Percentiles rank a stretch among this genome's conserved stretches.
These are phyloP conservation scores for Coprinopsis sp. DNA, from an alignment of 768 basidiomycete genomes.

Conservation along the genomic window DNA sequence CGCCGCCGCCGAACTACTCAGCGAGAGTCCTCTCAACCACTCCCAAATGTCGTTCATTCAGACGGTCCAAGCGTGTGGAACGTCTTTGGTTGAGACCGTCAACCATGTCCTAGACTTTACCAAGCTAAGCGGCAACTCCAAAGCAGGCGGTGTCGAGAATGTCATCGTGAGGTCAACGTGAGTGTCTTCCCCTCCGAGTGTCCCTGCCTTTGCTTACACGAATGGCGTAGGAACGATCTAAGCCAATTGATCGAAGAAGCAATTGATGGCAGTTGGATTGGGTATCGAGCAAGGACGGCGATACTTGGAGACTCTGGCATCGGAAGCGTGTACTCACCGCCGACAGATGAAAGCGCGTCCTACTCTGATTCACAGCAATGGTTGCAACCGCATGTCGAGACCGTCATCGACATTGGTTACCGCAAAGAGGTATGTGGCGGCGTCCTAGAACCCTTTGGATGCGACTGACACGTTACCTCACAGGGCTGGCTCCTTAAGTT, in stretches of 20 bases:
- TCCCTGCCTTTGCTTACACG: constrained; percentile 5
- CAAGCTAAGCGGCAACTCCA: constrained; percentile 84
- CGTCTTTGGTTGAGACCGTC: constrained; percentile 93
- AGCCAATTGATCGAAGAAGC: constrained; percentile 85
- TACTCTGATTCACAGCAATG: constrained; percentile 20
- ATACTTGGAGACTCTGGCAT: constrained; percentile 71
- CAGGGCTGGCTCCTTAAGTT: constrained; percentile 86
- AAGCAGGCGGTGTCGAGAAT: constrained; percentile 73
- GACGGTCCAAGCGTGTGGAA: constrained; percentile 92
- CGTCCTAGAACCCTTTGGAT: not conserved
- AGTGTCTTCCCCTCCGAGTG: constrained; percentile 20
- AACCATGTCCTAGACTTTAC: constrained; percentile 97
- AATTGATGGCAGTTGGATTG: constrained; percentile 93
- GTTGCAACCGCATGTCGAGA: constrained; percentile 66
- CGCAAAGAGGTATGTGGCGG: constrained; percentile 51
- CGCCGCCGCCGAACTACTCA: constrained; percentile 87
- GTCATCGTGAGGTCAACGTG: constrained; percentile 66
- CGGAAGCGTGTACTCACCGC: constrained; percentile 89
- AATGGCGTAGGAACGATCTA: constrained; percentile 54
- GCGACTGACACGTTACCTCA: not conserved
- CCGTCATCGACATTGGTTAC: constrained; percentile 80
- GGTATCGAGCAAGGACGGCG: constrained; percentile 75
- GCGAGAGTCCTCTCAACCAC: constrained; percentile 76
- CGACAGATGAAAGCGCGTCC: constrained; percentile 45
- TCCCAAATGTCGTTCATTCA: constrained; percentile 84